A percentile compares a stretch with the other conserved stretches of the same genome.
These are phyloP conservation scores for Mentha longifolia DNA, from an alignment of 257 asterid genomes.

Conservation along the genomic window DNA sequence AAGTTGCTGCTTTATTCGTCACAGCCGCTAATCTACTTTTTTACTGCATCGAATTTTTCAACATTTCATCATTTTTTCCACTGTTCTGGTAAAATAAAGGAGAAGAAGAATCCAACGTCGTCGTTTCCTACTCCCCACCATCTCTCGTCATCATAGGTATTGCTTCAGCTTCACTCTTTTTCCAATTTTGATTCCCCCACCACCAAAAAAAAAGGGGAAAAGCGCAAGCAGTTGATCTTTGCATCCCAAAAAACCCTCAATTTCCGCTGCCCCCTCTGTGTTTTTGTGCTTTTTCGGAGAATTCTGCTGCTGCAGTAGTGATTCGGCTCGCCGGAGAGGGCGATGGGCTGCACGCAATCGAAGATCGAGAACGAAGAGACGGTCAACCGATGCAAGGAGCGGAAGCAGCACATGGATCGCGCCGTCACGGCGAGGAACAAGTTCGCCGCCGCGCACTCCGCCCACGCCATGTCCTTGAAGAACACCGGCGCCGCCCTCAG, in stretches of 20 bases:
- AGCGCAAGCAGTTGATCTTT: constrained; percentile 30
- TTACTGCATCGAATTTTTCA: constrained; percentile 17
- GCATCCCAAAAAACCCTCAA: constrained; percentile 29
- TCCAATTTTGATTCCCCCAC: constrained; percentile 27
- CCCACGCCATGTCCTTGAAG: constrained; percentile 80
- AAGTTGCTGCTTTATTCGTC: constrained; percentile 5
- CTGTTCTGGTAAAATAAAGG: constrained; percentile 27
- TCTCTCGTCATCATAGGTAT: constrained; percentile 34
- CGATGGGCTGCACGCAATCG: constrained; percentile 91
- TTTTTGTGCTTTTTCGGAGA: not conserved
- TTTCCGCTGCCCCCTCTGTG: constrained; percentile 12
- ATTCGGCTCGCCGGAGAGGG: constrained; percentile 8
- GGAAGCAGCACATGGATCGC: constrained; percentile 76
- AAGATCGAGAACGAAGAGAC: constrained; percentile 95
- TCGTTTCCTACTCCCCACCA: constrained; percentile 22
- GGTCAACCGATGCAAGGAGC: constrained; percentile 87
- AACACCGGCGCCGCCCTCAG: constrained; percentile 96
- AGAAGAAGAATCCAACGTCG: constrained; percentile 31
- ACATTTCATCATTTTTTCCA: constrained; percentile 2
- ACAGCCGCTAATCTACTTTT: constrained; percentile 30
- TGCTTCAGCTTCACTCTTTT: constrained; percentile 37
- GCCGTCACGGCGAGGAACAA: constrained; percentile 86
- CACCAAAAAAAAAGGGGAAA: not conserved
- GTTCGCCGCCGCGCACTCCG: constrained; percentile 92
- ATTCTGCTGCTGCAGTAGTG: not conserved